Conservation (phyloP, 768 basidiomycete species). For the Artomyces pyxidatus region DNA sequence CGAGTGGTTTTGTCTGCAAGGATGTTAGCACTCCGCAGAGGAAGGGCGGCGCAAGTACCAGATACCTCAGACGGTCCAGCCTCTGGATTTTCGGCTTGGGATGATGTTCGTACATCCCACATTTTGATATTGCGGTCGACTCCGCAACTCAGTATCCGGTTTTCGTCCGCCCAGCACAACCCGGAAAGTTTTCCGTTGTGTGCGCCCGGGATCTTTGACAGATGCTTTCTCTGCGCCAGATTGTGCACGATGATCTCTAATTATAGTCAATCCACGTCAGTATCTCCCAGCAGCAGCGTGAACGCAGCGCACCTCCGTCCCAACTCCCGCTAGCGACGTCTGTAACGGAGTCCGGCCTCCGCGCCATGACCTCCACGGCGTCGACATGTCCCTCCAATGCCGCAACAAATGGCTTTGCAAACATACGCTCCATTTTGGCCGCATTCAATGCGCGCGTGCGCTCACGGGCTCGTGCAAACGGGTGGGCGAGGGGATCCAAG, state of each 20-base stretch:
- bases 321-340: slow-evolving; percentile 88
- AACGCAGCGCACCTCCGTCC: slow-evolving; percentile 72
- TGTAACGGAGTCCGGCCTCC: slow-evolving; percentile 63
- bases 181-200: slow-evolving; percentile 86
- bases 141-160: slow-evolving; percentile 68
- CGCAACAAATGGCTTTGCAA: slow-evolving; percentile 94
- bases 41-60: neutral
- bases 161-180: slow-evolving; percentile 59
- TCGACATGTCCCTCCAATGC: slow-evolving; percentile 89
- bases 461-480: slow-evolving; percentile 88
- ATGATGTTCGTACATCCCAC: slow-evolving; percentile 46
- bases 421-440: slow-evolving; percentile 94
- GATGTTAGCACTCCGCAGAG: neutral
- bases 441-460: slow-evolving; percentile 91
- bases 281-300: neutral
- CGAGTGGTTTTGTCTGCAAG: slow-evolving; percentile 44
- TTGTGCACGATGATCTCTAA: slow-evolving; percentile 84
- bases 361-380: slow-evolving; percentile 81
- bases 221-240: slow-evolving; percentile 46
- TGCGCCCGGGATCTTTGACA: slow-evolving; percentile 54
- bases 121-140: slow-evolving; percentile 78
- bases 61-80: slow-evolving; percentile 33
- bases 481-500: slow-evolving; percentile 91
- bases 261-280: neutral
- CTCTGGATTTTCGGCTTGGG: slow-evolving; percentile 21